A percentile compares a stretch with the other conserved stretches of the same genome.
Evolutionary conservation across 441 rosid genomes (phyloP).

Genomic region (Populus tomentosa): DNA sequence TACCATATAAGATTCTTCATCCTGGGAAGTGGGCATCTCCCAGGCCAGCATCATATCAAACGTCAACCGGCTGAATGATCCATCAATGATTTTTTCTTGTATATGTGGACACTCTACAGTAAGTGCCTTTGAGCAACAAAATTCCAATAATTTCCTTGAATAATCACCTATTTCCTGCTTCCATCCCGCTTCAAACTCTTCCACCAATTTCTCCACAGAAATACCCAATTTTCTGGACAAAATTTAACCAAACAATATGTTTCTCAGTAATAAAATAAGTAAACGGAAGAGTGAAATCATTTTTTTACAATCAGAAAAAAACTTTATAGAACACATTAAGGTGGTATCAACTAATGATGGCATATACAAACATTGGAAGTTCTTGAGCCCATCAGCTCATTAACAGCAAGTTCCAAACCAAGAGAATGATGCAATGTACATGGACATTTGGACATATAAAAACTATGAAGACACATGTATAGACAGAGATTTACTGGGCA

Average conservation of each 20-base stretch:
- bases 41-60: conserved; percentile 91
- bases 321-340: neutral
- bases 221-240: conserved; percentile 46
- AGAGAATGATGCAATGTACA: neutral
- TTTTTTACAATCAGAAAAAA: neutral
- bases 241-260: neutral
- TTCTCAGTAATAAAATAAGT: neutral
- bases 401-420: neutral
- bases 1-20: conserved; percentile 41
- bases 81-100: conserved; percentile 58
- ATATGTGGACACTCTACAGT: conserved; percentile 40
- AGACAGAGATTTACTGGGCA: conserved; percentile 43
- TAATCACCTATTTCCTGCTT: conserved; percentile 43
- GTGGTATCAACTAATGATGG: neutral
- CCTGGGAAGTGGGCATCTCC: conserved; percentile 58
- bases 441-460: neutral
- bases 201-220: conserved; percentile 38
- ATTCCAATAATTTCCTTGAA: conserved; percentile 68
- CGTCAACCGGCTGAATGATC: conserved; percentile 60
- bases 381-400: neutral
- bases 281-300: neutral
- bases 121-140: conserved; percentile 57
- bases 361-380: neutral
- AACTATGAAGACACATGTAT: neutral
- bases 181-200: conserved; percentile 60